Percentiles rank a stretch among this genome's conserved stretches.
These are phyloP conservation scores for Pichia pseudocactophila DNA, from an alignment of 805 yeast species.

Conservation along the genomic window DNA sequence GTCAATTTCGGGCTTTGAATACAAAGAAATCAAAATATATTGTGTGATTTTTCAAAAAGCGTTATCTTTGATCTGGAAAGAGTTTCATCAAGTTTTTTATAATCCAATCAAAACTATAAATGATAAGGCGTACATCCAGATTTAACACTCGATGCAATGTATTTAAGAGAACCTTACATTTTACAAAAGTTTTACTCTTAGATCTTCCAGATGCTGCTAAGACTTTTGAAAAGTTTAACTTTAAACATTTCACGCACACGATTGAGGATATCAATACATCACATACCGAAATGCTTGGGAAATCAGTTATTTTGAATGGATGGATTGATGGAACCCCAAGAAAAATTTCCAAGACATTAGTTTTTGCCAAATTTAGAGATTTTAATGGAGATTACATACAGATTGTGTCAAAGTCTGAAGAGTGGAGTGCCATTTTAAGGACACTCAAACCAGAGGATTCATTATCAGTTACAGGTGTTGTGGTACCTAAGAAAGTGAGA, in stretches of 20 bases:
- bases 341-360: constrained; percentile 51
- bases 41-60: no score
- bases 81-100: no score
- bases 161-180: not conserved
- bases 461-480: constrained; percentile 52
- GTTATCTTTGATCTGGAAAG: no score
- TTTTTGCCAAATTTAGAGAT: constrained; percentile 74
- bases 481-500: constrained; percentile 29
- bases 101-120: no score
- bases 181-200: not conserved
- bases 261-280: constrained; percentile 14
- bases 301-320: constrained; percentile 54
- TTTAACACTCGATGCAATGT: no score
- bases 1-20: no score
- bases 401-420: constrained; percentile 35
- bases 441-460: constrained; percentile 65
- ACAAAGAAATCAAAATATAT: no score
- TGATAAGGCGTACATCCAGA: no score
- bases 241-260: constrained; percentile 23
- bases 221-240: constrained; percentile 22
- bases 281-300: constrained; percentile 6
- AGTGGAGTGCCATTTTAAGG: constrained; percentile 31
- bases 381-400: constrained; percentile 59
- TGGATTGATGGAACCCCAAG: constrained; percentile 77
- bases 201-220: constrained; percentile 15